Evolutionary conservation across 306 rosid species (phyloP), one percentile per base, ranked within the genome.

Genomic region (Cercis canadensis): DNA sequence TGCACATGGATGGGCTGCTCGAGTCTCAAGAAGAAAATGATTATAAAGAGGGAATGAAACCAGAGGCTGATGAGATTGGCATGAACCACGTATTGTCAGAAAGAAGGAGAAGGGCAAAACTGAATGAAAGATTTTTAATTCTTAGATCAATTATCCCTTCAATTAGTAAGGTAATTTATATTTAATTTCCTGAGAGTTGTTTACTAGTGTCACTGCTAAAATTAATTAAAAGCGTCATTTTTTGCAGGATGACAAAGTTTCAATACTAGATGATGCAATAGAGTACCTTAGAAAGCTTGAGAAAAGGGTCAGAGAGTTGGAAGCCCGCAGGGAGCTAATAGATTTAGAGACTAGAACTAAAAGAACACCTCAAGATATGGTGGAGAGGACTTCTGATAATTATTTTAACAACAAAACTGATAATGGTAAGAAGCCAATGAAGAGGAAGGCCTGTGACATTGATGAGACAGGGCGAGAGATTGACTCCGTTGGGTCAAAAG

Each of bases 111-210:
- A 88, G 96, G 74, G 97, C 87, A 63, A 89, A 83, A 82, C 78
- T 92, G 37, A 85, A 89, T 49, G 91, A 87, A 81, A 89, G 87
- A 76, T 83, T 92, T 61, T 80, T 84, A 40, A 75, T 85, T 46
- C 86, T 92, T 49, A 85, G 85, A 81, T 78, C 90, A 29, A 67
- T 92, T 86, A 87, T 88, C 49, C 97, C 97, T 72, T 87, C 97
- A 57, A 65, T 81, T 70, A 81, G 45, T 70, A 92, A 89, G 93
- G 97, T 92, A 81, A 41, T 51, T n/a, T 40, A 45, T 57, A 62
- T 71, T 65, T 12, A 17, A 3, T 47, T 57, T 64, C 37, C 8
- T 72, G 17, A n/a, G 57, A 50, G 31, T 70, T 75, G 37, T 60
- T 65, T 29, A 52, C 59, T 32, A 15, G 5, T 52, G 21, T 75